Evolutionary conservation across 2,329 filamentous ascomycete species (phyloP), one percentile per base, ranked within the genome.

Genomic region (Pseudocercospora macadamiae): DNA sequence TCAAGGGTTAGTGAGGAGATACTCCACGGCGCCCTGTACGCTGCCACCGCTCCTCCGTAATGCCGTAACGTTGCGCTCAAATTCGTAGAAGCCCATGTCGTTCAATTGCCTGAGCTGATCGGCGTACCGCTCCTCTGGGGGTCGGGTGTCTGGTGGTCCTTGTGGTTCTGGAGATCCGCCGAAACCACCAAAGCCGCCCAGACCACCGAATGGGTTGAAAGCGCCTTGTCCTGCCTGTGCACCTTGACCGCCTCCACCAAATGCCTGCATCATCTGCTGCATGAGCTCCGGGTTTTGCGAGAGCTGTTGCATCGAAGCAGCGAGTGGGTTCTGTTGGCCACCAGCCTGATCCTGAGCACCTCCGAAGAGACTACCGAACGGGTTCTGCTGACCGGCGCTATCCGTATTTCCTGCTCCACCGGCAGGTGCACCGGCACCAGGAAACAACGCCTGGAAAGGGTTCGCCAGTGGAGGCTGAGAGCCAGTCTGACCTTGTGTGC

Each of bases 21-120:
- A 86, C 76, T 95, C 90, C 54, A 96, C 85, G 4, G 91, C 95
- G 9, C 93, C 95, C 74, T 97, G 92, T 37, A 97, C 95, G 73
- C 90, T 97, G 9, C 95, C 95, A 7, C 95, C 95, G 60, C 90
- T 91, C 69, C 93, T 85, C 74, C 93, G 84, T 70, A 99, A 78
- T 4, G 95, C 95, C 56, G 89, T 87, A 28, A 99, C 86, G 68
- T 99, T 99, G 67, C 90, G 81, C 53, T 99, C 93, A 71, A 97
- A 99, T 72, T 99, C 93, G 73, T 87, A 96, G 77, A 99, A 99
- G 2, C 95, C 95, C 95, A 99, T 99, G 66, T 97, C 95, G 74
- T 99, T 99, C 63, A 99, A 79, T 77, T 97, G 92, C 60, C 91
- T 83, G 51, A 99, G 80, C 76, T 99, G 93, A 28, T 90, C 87